Evolutionary conservation across 2,329 filamentous ascomycete species (phyloP).

Genomic region (Mycosphaerella sp.): DNA sequence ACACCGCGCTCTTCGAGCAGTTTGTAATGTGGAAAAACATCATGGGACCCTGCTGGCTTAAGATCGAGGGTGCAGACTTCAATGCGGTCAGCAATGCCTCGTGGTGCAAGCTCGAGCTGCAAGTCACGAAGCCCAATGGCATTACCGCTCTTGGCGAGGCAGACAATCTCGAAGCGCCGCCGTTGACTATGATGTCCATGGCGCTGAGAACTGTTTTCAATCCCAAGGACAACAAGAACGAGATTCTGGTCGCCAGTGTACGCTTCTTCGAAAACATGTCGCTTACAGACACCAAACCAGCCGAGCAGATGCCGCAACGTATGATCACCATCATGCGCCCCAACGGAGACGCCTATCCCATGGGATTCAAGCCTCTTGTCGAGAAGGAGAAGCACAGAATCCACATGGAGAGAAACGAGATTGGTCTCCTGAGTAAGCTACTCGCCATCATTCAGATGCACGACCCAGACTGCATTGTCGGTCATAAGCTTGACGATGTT

Average conservation of each 20-base stretch:
- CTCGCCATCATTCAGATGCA: slow-evolving; percentile 79
- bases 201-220: slow-evolving; percentile 85
- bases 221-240: slow-evolving; percentile 88
- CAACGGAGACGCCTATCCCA: slow-evolving; percentile 63
- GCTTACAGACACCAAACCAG: slow-evolving; percentile 77
- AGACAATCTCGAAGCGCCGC: slow-evolving; percentile 75
- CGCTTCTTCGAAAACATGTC: slow-evolving; percentile 88
- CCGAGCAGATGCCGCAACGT: slow-evolving; percentile 80
- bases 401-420: slow-evolving; percentile 75
- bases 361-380: slow-evolving; percentile 76
- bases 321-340: slow-evolving; percentile 91
- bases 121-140: slow-evolving; percentile 69
- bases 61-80: slow-evolving; percentile 81
- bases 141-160: slow-evolving; percentile 68
- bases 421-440: slow-evolving; percentile 80
- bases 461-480: slow-evolving; percentile 89
- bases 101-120: slow-evolving; percentile 91
- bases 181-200: slow-evolving; percentile 92
- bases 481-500: slow-evolving; percentile 93
- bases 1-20: slow-evolving; percentile 92
- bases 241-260: slow-evolving; percentile 85
- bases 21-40: slow-evolving; percentile 99
- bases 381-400: slow-evolving; percentile 70
- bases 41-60: slow-evolving; percentile 98
- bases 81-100: slow-evolving; percentile 81